phyloP scores from a whole-genome alignment of 768 basidiomycete species.

The Pisolithus albus region DNA sequence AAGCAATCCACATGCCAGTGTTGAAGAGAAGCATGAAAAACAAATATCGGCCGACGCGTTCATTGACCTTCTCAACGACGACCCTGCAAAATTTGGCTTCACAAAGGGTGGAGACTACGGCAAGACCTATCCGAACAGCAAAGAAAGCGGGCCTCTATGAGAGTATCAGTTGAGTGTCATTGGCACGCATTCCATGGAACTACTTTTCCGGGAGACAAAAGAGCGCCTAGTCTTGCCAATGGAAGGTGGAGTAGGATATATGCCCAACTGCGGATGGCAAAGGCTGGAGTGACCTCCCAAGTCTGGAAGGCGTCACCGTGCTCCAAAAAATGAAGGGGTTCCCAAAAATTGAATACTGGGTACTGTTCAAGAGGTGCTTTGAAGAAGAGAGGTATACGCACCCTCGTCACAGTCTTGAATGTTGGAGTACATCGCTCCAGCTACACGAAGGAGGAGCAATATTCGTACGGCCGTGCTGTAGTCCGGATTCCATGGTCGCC shows the following conservation, averaged over 20 bases:
- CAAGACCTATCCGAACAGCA: conserved; percentile 74
- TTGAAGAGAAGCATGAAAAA: conserved; percentile 81
- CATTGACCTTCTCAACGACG: conserved; percentile 76
- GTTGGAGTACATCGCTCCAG: conserved; percentile 90
- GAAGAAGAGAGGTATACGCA: conserved; percentile 22
- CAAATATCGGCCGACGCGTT: conserved; percentile 88
- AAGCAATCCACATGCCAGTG: conserved; percentile 93
- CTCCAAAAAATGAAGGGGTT: conserved; percentile 89
- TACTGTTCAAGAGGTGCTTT: not conserved
- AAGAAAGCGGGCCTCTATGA: conserved; percentile 83
- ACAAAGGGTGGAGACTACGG: conserved; percentile 60
- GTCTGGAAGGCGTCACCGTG: conserved; percentile 91
- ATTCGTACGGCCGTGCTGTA: conserved; percentile 82
- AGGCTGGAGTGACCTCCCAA: conserved; percentile 91
- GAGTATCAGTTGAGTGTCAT: conserved; percentile 7
- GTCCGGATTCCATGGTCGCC: conserved; percentile 79
- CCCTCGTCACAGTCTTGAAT: conserved; percentile 98
- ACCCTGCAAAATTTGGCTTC: conserved; percentile 82
- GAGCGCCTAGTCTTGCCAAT: conserved; percentile 52
- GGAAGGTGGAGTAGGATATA: conserved; percentile 81
- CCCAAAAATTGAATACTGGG: conserved; percentile 98
- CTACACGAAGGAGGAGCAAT: conserved; percentile 70
- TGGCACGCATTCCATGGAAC: conserved; percentile 9
- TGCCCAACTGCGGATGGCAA: conserved; percentile 91
- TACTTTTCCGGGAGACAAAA: conserved; percentile 70